Evolutionary conservation across 495 filamentous ascomycete species (phyloP), one percentile per base, ranked within the genome.

Genomic region (Hyaloscypha bicolor): DNA sequence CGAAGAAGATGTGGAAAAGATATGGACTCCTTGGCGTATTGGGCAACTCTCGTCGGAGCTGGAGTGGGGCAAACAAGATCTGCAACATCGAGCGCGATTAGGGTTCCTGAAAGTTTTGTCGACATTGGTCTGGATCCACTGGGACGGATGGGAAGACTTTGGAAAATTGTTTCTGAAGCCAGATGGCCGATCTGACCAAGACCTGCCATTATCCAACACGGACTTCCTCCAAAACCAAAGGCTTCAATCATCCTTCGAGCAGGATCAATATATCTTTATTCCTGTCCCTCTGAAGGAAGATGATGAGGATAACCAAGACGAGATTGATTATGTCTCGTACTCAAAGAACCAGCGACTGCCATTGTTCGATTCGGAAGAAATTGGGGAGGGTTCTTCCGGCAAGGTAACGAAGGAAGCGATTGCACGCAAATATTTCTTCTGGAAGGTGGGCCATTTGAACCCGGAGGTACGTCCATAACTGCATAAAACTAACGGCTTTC

Each of bases 101-200:
- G 35, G 51, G 22, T 66, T 60, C 21, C 11, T 16, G 48, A 57
- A 60, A 32, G 31, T 67, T 32, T 30, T 67, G 2, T 67, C 65
- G 14, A 67, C 57, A 30, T 31, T 67, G 3, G 65, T 67, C 4
- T 62, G 31, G 39, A 67, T 67, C 12, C 48, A 32, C 14, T 67
- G 65, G 65, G 65, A 67, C 30, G 9, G 39, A 3, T 67, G 65
- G 65, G 30, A 61, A 8, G 21, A 67, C 16, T 67, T 67, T 22
- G 19, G 30, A n/a, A 42, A 39, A 14, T 12, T 55, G 9, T 67
- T 67, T 31, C 58, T 67, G 4, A 31, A 62, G 14, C 45, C 55
- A 19, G 12, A 35, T 14, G 19, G 55, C 32, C 25, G 42, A 37
- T 25, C 25, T 25, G 65, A 62, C 21, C 9, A 3, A 25, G 45